These are phyloP conservation scores for Penicillium steckii DNA, from an alignment of 495 filamentous ascomycete genomes.

Conservation along the genomic window DNA sequence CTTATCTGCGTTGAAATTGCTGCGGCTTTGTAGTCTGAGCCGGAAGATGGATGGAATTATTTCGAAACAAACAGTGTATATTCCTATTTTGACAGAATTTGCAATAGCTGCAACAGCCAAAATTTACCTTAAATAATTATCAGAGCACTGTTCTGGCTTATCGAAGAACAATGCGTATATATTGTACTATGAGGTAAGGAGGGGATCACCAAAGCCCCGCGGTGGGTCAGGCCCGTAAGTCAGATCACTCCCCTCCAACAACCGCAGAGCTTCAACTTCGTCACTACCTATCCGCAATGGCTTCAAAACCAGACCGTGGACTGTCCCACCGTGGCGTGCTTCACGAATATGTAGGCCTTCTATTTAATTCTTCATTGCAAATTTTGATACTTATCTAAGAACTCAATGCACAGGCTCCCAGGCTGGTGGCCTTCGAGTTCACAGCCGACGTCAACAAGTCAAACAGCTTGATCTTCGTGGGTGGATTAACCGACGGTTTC, in stretches of 20 bases:
- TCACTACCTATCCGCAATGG: slow-evolving; percentile 10
- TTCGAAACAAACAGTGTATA: no score
- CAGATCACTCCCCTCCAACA: slow-evolving; percentile 2
- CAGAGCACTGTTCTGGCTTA: no score
- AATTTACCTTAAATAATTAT: no score
- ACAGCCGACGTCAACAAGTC: slow-evolving; percentile 31
- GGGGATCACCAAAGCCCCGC: slow-evolving; percentile 19
- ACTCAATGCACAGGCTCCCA: slow-evolving; percentile 38
- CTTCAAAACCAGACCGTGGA: slow-evolving; percentile 6
- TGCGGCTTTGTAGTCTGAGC: not conserved
- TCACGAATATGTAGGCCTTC: slow-evolving; percentile 39
- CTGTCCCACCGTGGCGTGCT: slow-evolving; percentile 32
- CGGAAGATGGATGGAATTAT: not conserved
- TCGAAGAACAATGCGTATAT: no score
- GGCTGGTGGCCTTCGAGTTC: slow-evolving; percentile 61
- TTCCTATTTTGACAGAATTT: no score
- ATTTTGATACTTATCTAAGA: slow-evolving; percentile 7
- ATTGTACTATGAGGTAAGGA: no score
- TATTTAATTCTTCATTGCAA: not conserved
- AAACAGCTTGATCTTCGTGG: slow-evolving; percentile 80
- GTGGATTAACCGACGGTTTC: slow-evolving; percentile 80
- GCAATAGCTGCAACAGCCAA: no score
- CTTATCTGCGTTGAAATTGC: no score
- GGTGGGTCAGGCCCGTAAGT: slow-evolving; percentile 16
- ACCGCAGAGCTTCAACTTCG: not conserved